Evolutionary conservation across 495 filamentous ascomycete genomes (phyloP), one percentile per base, ranked within the genome.

Genomic region (Aspergillus campestris): DNA sequence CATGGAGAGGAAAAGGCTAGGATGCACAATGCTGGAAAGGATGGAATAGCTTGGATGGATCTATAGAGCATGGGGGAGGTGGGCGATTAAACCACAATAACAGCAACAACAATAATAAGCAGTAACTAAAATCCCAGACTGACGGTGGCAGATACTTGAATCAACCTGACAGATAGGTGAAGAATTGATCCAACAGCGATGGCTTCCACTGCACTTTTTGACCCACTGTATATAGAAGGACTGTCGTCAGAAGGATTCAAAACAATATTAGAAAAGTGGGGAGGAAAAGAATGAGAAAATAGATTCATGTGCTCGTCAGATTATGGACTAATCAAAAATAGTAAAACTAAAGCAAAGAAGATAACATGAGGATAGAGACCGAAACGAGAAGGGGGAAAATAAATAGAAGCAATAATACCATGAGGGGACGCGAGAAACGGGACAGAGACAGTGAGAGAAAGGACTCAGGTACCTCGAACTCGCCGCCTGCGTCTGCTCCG

Each of bases 181-280:
- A 43, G 29, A 54, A 47, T 28, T 41, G 24, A 54, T 54, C 47
- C 47, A 50, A 50, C 47, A 50, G 54, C 51, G 51, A 45, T 33
- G 51, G 40, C 55, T 58, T 49, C 55, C 54, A 51, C 37, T 58
- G 55, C 54, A 49, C 55, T 48, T 43, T 46, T 46, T 52, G 48
- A 31, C 48, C 50, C 51, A 54, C 43, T 41, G 45, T 39, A 44
- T 46, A 28, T 30, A 50, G 45, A 41, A 45, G 45, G 40, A 38
- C 40, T 34, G 40, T 44, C 43, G 39, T 31, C 31, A 34, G 12
- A 34, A 34, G 32, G 18, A 24, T 24, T 4, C 18, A 24, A 4
- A 24, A 2, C 18, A 24, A 24, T 24, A 24, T 24, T 4, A 24
- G 18, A 24, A 24, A 24, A 24, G 18, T 24, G 18, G 18, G 18